Percentiles rank a stretch among this genome's conserved stretches.
These are phyloP conservation scores for Prunus fruticosa DNA, from an alignment of 306 rosid genomes.

Conservation along the genomic window DNA sequence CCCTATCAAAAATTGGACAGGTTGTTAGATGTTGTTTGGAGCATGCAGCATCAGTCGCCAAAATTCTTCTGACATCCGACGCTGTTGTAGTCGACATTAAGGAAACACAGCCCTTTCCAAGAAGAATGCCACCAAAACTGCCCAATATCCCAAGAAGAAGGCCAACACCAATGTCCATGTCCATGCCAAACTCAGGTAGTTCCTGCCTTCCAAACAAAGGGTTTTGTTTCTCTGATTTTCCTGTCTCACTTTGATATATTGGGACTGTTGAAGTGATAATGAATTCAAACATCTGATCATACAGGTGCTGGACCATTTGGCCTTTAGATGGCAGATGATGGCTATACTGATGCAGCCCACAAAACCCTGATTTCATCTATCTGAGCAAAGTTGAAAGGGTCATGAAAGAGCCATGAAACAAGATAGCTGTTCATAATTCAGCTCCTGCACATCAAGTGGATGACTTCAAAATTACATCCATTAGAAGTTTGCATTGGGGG, in stretches of 20 bases:
- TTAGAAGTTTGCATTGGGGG: neutral
- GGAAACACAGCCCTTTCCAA: constrained; percentile 38
- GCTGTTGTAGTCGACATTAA: constrained; percentile 74
- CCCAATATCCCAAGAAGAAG: neutral
- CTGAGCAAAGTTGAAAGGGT: neutral
- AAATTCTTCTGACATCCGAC: constrained; percentile 68
- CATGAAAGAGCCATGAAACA: neutral
- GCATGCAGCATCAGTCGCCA: constrained; percentile 87
- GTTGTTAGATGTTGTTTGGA: constrained; percentile 92
- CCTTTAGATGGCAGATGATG: constrained; percentile 18
- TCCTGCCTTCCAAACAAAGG: neutral
- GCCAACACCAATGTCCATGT: constrained; percentile 18
- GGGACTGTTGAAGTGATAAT: constrained; percentile 1
- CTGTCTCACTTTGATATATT: neutral
- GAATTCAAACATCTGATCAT: constrained; percentile 12
- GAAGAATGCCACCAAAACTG: constrained; percentile 32
- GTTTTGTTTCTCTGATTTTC: neutral
- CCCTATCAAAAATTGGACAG: constrained; percentile 33
- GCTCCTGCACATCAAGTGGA: constrained; percentile 3
- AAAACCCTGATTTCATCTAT: neutral
- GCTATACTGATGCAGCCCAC: constrained; percentile 4
- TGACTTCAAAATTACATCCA: neutral
- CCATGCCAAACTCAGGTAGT: constrained; percentile 45
- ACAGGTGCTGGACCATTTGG: constrained; percentile 56
- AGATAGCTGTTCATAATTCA: neutral